Evolutionary conservation across 768 basidiomycete genomes (phyloP).

Genomic region (Podaxis carcinomalis): DNA sequence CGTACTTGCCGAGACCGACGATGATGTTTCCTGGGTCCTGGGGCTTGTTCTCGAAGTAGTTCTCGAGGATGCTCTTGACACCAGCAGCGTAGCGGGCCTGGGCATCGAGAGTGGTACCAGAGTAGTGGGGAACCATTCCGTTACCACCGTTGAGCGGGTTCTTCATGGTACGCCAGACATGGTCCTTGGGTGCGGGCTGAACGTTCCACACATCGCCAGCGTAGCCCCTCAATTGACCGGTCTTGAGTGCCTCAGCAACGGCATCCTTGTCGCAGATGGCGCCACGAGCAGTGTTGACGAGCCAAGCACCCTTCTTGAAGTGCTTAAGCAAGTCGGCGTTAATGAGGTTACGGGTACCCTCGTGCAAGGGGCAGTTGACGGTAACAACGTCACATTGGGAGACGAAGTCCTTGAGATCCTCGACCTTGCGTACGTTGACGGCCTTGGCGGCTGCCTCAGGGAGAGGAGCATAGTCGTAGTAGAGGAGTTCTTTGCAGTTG

Average conservation of each 20-base stretch:
- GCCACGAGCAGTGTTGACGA: slow-evolving; percentile 91
- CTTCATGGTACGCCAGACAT: slow-evolving; percentile 80
- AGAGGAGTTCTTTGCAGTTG: slow-evolving; percentile 85
- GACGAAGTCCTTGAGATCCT: slow-evolving; percentile 64
- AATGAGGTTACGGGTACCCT: slow-evolving; percentile 75
- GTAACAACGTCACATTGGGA: slow-evolving; percentile 73
- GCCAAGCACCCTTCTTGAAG: slow-evolving; percentile 91
- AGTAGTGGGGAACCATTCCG: slow-evolving; percentile 87
- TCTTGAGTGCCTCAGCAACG: slow-evolving; percentile 70
- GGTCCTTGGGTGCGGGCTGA: slow-evolving; percentile 83
- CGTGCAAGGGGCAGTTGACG: slow-evolving; percentile 88
- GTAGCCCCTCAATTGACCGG: slow-evolving; percentile 69
- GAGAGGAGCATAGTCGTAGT: slow-evolving; percentile 81
- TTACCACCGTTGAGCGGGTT: slow-evolving; percentile 83
- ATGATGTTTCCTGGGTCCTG: slow-evolving; percentile 85
- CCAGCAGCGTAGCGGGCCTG: slow-evolving; percentile 83
- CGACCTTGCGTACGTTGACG: slow-evolving; percentile 69
- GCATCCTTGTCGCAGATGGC: slow-evolving; percentile 87
- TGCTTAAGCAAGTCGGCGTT: slow-evolving; percentile 79
- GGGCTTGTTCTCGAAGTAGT: slow-evolving; percentile 56
- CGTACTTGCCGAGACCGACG: slow-evolving; percentile 59
- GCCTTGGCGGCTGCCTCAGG: slow-evolving; percentile 61
- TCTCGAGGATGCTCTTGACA: slow-evolving; percentile 63
- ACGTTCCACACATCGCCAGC: slow-evolving; percentile 79
- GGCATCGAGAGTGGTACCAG: slow-evolving; percentile 86